A percentile compares a stretch with the other conserved stretches of the same genome.
These are phyloP conservation scores for Blepharisma japonicum DNA, from an alignment of 73 alveolate genomes.

Conservation along the genomic window DNA sequence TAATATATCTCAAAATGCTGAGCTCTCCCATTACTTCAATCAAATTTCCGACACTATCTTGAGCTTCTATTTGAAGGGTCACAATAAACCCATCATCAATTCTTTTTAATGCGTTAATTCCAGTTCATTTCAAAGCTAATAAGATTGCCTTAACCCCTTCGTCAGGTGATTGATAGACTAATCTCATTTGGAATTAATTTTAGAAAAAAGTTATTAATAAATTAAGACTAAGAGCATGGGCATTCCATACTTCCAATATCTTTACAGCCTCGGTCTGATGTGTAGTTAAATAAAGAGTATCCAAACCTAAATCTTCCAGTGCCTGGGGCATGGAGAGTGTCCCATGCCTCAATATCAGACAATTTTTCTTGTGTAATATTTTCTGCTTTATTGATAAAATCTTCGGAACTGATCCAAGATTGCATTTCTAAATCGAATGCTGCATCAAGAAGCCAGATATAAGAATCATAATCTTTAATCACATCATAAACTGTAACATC, in stretches of 20 bases:
- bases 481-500: slow-evolving; percentile 11
- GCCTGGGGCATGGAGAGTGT: not conserved
- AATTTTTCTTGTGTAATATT: not conserved
- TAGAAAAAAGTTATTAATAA: not conserved
- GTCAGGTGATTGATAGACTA: not conserved
- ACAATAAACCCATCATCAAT: not conserved
- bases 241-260: slow-evolving; percentile 4
- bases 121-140: slow-evolving; percentile 7
- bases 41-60: not conserved
- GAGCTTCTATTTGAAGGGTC: not conserved
- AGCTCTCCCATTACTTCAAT: slow-evolving; percentile 26
- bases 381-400: not conserved
- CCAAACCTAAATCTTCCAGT: slow-evolving; percentile 8
- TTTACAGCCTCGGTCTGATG: not conserved
- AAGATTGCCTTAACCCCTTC: slow-evolving; percentile 7
- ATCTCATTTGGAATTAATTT: not conserved
- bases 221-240: not conserved
- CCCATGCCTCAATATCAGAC: not conserved
- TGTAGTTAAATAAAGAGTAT: not conserved
- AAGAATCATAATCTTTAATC: not conserved
- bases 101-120: not conserved
- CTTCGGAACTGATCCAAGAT: not conserved
- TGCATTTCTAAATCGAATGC: not conserved
- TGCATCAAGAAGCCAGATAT: slow-evolving; percentile 19
- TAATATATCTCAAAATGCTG: slow-evolving; percentile 6